A percentile compares a stretch with the other conserved stretches of the same genome.
phyloP scores from a whole-genome alignment of 139 green algal species.

The Chlamydomonas applanata region DNA sequence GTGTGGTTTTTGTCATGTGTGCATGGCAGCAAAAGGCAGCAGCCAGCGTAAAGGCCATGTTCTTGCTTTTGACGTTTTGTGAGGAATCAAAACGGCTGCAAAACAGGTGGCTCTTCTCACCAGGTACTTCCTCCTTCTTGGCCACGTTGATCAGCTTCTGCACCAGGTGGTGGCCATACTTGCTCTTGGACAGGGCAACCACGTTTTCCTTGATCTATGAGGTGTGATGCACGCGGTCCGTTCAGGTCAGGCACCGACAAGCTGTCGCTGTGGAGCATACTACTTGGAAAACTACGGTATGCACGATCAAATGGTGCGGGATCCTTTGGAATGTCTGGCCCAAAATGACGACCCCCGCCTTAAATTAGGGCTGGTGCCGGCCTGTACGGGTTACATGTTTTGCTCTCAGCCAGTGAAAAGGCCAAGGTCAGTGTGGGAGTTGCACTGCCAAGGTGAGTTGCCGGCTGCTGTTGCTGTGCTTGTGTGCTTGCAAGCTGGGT shows the following conservation, averaged over 20 bases:
- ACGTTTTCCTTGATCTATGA: slow-evolving; percentile 38
- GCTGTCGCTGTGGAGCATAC: too few relatives aligned
- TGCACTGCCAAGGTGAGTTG: too few relatives aligned
- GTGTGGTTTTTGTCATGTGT: too few relatives aligned
- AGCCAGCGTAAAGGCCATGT: too few relatives aligned
- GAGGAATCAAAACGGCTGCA: too few relatives aligned
- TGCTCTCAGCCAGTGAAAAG: slow-evolving; percentile 1
- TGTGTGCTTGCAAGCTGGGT: too few relatives aligned
- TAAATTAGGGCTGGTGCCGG: not conserved
- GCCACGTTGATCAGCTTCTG: slow-evolving; percentile 73
- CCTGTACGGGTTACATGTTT: slow-evolving; percentile 11
- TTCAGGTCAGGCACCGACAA: too few relatives aligned
- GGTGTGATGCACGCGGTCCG: not conserved
- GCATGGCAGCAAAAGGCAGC: too few relatives aligned
- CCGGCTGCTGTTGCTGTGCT: too few relatives aligned
- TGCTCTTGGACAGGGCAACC: slow-evolving; percentile 72
- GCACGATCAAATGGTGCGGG: too few relatives aligned
- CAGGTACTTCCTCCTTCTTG: slow-evolving; percentile 61
- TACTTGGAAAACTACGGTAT: too few relatives aligned
- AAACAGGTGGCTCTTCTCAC: slow-evolving; percentile 44
- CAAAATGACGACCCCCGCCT: slow-evolving; percentile 2
- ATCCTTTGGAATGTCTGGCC: slow-evolving; percentile 2
- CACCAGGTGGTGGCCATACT: slow-evolving; percentile 84
- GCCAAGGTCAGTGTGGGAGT: not conserved
- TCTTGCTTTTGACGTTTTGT: too few relatives aligned